These are phyloP conservation scores for Geotrichum histeridarum DNA, from an alignment of 1,139 yeast genomes.

Conservation along the genomic window DNA sequence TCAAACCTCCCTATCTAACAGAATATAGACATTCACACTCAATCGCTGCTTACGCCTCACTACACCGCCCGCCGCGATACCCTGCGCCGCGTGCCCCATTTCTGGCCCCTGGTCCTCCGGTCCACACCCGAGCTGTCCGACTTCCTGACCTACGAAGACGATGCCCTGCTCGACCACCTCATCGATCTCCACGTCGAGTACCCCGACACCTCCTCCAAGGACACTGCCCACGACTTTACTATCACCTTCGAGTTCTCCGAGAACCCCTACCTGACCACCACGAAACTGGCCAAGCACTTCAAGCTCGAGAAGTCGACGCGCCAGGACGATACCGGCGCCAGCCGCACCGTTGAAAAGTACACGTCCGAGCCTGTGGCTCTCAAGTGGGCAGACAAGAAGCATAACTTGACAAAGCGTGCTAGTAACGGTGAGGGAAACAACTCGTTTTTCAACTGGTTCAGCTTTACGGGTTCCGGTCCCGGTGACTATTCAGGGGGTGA, in stretches of 20 bases:
- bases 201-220: constrained; percentile 24
- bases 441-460: constrained; percentile 40
- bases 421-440: constrained; percentile 29
- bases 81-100: constrained; percentile 33
- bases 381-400: constrained; percentile 35
- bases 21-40: constrained; percentile 6
- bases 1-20: not conserved
- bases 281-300: constrained; percentile 32
- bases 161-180: constrained; percentile 31
- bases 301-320: constrained; percentile 21
- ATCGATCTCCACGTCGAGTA: constrained; percentile 33
- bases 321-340: constrained; percentile 13
- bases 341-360: constrained; percentile 6
- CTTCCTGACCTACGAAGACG: constrained; percentile 35
- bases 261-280: constrained; percentile 34
- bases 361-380: constrained; percentile 32
- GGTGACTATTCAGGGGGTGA: constrained; percentile 36
- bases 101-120: constrained; percentile 40
- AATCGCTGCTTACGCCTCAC: constrained; percentile 33
- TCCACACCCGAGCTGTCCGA: constrained; percentile 29
- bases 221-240: constrained; percentile 32
- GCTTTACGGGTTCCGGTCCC: constrained; percentile 34
- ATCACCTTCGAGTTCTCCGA: constrained; percentile 34
- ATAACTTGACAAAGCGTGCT: constrained; percentile 29
- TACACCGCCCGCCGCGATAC: constrained; percentile 35